Evolutionary conservation across 805 yeast species (phyloP).

Genomic region (Saccharomyces mikatae): DNA sequence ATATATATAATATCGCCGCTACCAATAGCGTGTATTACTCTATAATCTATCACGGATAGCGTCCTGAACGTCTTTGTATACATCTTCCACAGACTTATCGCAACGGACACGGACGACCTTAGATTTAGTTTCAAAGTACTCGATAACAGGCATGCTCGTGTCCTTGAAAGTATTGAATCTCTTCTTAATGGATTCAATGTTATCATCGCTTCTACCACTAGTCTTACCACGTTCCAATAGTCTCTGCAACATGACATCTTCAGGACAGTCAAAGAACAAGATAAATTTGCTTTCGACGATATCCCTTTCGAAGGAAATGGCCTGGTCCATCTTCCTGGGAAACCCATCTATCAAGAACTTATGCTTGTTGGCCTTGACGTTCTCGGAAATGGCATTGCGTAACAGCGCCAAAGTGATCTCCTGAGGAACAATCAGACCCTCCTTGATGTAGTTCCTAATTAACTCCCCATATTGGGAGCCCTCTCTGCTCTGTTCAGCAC

Average conservation of each 20-base stretch:
- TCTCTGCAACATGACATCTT: conserved; percentile 73
- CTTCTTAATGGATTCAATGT: conserved; percentile 81
- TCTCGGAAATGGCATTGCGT: conserved; percentile 64
- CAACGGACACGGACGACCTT: conserved; percentile 76
- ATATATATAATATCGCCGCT: not conserved
- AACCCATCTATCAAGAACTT: conserved; percentile 89
- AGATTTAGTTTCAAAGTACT: conserved; percentile 62
- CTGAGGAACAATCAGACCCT: conserved; percentile 91
- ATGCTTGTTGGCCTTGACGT: conserved; percentile 38
- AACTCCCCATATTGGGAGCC: conserved; percentile 81
- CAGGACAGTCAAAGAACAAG: conserved; percentile 75
- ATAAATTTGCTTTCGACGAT: conserved; percentile 65
- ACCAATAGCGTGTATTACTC: not conserved
- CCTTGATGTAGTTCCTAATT: conserved; percentile 74
- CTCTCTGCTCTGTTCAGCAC: conserved; percentile 81
- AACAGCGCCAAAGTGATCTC: conserved; percentile 77
- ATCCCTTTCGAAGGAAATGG: conserved; percentile 78
- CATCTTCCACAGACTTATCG: conserved; percentile 72
- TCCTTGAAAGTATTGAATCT: conserved; percentile 80
- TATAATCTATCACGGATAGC: conserved; percentile 44
- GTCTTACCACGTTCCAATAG: conserved; percentile 88
- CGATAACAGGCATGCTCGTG: conserved; percentile 90
- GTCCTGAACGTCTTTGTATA: conserved; percentile 57
- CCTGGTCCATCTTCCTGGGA: conserved; percentile 98
- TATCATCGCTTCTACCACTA: conserved; percentile 90